phyloP scores from a whole-genome alignment of 371 early-diverging fungal genomes.

The Rhizomucor pusillus region DNA sequence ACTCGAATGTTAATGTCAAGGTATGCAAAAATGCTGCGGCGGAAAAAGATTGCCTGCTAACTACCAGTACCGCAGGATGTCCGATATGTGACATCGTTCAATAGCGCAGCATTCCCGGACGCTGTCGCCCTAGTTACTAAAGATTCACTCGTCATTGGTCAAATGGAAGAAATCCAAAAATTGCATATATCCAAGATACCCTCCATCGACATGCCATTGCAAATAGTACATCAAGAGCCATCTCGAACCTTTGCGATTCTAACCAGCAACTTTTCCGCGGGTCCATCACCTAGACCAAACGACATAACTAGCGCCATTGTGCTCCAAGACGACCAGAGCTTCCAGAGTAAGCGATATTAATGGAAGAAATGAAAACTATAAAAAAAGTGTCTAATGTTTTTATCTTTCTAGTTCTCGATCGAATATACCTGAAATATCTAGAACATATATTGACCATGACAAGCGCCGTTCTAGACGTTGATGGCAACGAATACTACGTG shows the following conservation, averaged over 20 bases:
- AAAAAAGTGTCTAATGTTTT: not conserved
- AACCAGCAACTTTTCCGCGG: constrained; percentile 36
- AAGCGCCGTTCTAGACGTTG: constrained; percentile 38
- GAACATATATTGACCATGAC: constrained; percentile 43
- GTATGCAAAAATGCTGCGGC: constrained; percentile 20
- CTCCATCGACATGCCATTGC: constrained; percentile 69
- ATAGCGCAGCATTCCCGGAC: constrained; percentile 55
- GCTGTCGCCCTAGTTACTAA: constrained; percentile 71
- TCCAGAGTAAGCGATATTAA: constrained; percentile 50
- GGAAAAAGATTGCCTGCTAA: not conserved
- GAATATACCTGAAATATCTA: constrained; percentile 38
- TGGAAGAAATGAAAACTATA: too few relatives aligned
- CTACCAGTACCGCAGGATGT: constrained; percentile 44
- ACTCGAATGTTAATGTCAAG: constrained; percentile 83
- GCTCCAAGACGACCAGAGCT: constrained; percentile 72
- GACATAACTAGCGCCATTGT: constrained; percentile 51
- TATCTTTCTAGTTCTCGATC: constrained; percentile 34
- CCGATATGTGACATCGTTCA: constrained; percentile 68
- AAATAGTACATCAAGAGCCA: constrained; percentile 68
- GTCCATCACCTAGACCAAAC: constrained; percentile 19
- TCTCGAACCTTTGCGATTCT: constrained; percentile 63
- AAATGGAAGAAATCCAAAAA: constrained; percentile 85
- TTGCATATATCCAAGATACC: constrained; percentile 81
- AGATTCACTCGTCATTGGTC: constrained; percentile 71
- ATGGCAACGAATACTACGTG: constrained; percentile 43